Conservation (phyloP, 2,329 filamentous ascomycete genomes). For the Colletotrichum lupini region DNA sequence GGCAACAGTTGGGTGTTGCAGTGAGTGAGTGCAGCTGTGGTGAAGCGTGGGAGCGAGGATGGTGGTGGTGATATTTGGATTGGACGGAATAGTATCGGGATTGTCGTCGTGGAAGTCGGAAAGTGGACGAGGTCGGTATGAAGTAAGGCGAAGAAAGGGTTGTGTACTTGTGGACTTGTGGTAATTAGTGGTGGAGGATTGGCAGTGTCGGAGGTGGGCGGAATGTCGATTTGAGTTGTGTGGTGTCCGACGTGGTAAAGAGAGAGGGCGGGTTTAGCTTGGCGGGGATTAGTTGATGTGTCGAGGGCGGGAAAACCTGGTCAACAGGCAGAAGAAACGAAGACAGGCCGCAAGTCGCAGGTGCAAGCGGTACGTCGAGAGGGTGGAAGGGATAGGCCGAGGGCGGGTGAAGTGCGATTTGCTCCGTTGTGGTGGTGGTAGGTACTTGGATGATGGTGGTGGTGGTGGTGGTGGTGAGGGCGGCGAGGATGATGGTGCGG, state of each 20-base stretch:
- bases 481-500: neutral
- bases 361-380: too few relatives aligned
- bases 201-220: constrained; percentile 14
- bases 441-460: neutral
- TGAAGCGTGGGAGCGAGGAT: constrained; percentile 1
- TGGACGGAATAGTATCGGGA: neutral
- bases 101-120: constrained; percentile 4
- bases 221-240: neutral
- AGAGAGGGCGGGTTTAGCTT: constrained; percentile 10
- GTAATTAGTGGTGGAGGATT: neutral
- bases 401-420: neutral
- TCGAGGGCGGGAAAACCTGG: constrained; percentile 29
- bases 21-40: neutral
- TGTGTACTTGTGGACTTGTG: neutral
- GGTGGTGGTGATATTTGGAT: constrained; percentile 12
- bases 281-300: constrained; percentile 10
- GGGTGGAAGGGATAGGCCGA: neutral
- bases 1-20: neutral
- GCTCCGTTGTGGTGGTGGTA: neutral
- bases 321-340: constrained; percentile 36
- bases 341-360: neutral
- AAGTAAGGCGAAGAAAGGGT: constrained; percentile 27
- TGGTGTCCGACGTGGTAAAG: constrained; percentile 7
- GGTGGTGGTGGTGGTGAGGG: neutral
- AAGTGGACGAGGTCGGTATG: constrained; percentile 20